Base-by-base conservation (phyloP, 2,329 filamentous ascomycete species). In the Fusarium devonianum region DNA sequence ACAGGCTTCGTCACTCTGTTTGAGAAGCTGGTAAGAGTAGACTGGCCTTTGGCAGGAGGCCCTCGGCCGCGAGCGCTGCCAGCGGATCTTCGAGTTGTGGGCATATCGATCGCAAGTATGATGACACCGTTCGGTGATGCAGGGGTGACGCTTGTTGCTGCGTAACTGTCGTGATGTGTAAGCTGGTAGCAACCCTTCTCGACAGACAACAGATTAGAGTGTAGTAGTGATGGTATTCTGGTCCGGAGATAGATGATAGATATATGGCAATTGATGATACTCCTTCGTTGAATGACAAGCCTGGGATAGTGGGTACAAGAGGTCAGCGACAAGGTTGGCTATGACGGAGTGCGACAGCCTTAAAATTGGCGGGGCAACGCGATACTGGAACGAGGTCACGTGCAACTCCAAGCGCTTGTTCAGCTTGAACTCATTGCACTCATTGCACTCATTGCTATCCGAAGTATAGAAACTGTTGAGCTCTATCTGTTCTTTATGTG, bases 11-110 rank as follows among this genome's bases (percentile, higher is more conserved):
- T 84, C 34, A 85, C 79, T 30, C 74, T 74, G 67, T 78, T 78
- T 61, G 81, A 77, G 73, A 85, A 85, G 67, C 78, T 83, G 49
- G 84, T 75, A 26, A 66, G 58, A 7, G 79, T 84, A 7, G 79
- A 77, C 58, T 85, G 82, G 25, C 72, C 72, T 65, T 77, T 80
- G 51, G 67, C 65, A 35, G 72, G 67, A 7, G 67, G 68, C 14
- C 69, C 60, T 18, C 71, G 68, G 45, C 70, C 62, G 35, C 71
- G 68, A 55, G 68, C 62, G 57, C 67, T 69, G 60, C 71, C 70
- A 29, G 75, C 68, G n/a, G 79, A 77, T 66, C 77, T 75, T 70
- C 78, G 72, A 13, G 79, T 78, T 39, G 72, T 67, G 32, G 79
- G 77, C 78, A 83, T 82, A 35, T 58, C 71, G 61, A 44, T 40